These are phyloP conservation scores for Chlamydomonas urium DNA, from an alignment of 139 green algal species.

Conservation along the genomic window DNA sequence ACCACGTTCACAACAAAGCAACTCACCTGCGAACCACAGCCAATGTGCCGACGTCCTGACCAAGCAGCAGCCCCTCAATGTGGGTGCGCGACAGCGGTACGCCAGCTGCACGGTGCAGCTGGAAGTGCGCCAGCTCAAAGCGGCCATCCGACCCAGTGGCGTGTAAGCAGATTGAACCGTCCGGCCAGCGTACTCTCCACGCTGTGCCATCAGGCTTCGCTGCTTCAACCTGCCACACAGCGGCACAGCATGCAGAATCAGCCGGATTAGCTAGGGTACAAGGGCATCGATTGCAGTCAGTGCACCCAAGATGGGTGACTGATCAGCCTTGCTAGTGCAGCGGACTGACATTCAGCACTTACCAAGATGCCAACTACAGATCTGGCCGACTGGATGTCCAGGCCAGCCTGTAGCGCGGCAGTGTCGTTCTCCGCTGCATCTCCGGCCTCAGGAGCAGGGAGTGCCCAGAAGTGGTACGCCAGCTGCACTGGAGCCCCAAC, in stretches of 20 bases:
- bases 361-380: slow-evolving; percentile 5
- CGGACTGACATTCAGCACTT: too few relatives aligned
- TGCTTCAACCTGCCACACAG: not conserved
- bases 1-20: too few relatives aligned
- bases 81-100: slow-evolving; percentile 29
- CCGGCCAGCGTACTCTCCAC: slow-evolving; percentile 19
- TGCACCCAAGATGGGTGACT: too few relatives aligned
- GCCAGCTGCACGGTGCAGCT: slow-evolving; percentile 18
- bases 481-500: slow-evolving; percentile 19
- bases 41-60: slow-evolving; percentile 8
- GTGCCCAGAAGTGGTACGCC: not conserved
- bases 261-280: too few relatives aligned
- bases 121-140: slow-evolving; percentile 22
- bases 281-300: too few relatives aligned
- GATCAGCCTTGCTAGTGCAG: too few relatives aligned
- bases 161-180: slow-evolving; percentile 13
- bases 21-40: slow-evolving; percentile 24
- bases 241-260: too few relatives aligned
- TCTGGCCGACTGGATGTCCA: slow-evolving; percentile 5
- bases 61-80: slow-evolving; percentile 22
- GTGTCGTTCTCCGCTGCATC: not conserved
- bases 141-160: not conserved
- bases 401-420: not conserved
- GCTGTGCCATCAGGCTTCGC: not conserved
- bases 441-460: not conserved